phyloP scores from a whole-genome alignment of 2,329 filamentous ascomycete species.

The Colletotrichum magnum region DNA sequence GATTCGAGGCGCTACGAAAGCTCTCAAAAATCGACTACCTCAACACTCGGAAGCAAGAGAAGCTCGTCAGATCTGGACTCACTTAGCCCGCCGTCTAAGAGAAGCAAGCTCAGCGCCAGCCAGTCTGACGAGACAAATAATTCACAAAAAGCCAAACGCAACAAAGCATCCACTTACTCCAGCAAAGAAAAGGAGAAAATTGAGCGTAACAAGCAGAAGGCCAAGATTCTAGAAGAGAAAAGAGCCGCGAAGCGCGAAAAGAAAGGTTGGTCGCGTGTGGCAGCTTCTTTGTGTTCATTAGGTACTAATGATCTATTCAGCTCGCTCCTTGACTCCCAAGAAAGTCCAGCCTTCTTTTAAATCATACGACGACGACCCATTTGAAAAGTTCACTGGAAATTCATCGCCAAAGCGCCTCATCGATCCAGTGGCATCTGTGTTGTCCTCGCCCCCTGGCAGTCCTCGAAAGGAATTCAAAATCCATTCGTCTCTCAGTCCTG shows the following conservation, averaged over 20 bases:
- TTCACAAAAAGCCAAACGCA: not conserved
- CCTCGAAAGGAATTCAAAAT: slow-evolving; percentile 2
- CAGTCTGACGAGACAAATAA: slow-evolving; percentile 5
- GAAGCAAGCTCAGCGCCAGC: not conserved
- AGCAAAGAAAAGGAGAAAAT: not conserved
- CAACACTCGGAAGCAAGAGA: slow-evolving; percentile 23
- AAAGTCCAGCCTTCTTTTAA: slow-evolving; percentile 26
- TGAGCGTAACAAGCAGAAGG: not conserved
- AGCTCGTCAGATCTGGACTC: slow-evolving; percentile 1
- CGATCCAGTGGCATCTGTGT: slow-evolving; percentile 3
- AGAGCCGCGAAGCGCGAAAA: not conserved
- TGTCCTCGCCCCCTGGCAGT: slow-evolving; percentile 18
- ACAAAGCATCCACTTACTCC: not conserved
- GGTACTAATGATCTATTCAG: slow-evolving; percentile 12
- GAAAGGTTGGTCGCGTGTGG: slow-evolving; percentile 15
- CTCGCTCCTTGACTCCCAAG: slow-evolving; percentile 5
- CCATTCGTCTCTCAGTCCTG: slow-evolving; percentile 34
- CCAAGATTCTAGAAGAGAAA: not conserved
- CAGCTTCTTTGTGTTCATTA: not conserved
- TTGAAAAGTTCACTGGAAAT: slow-evolving; percentile 21
- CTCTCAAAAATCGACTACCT: not conserved
- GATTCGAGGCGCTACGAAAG: not conserved
- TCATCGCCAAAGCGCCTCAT: slow-evolving; percentile 17
- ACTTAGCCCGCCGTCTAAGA: slow-evolving; percentile 11
- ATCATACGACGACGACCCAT: slow-evolving; percentile 37